Evolutionary conservation across 1,139 yeast species (phyloP), one percentile per base, ranked within the genome.

Genomic region (Hyphopichia pseudoburtonii): DNA sequence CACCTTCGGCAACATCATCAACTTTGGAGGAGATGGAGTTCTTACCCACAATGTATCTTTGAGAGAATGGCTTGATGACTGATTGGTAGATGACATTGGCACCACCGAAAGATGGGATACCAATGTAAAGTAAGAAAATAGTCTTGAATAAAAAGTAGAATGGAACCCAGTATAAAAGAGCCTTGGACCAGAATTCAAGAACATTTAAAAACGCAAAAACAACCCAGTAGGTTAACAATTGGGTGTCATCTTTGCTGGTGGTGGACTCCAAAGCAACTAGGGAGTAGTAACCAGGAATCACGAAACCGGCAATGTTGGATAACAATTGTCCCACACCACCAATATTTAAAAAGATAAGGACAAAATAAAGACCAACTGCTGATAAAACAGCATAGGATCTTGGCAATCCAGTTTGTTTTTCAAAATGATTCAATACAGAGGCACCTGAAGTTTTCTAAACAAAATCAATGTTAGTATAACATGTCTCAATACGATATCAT

Each of bases 81-180:
- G 67, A 61, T 39, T 60, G 54, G 75, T 87, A 92, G 40, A 94
- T 77, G 41, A 80, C 47, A 41, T 70, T 70, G 41, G 97, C 94
- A 56, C 98, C 98, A 44, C 88, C 85, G 57, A 85, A 82, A 50
- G 80, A 76, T 46, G 98, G 98, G 39, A 89, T 73, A 40, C 95
- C 90, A 57, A 90, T 80, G 74, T 87, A 94, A 46, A 90, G 72
- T 69, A 92, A 82, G 66, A 87, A 82, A 39, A 87, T 51, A 40
- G 97, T 87, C 79, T 92, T 92, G 75, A 92, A 77, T 57, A 92
- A 78, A 80, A 90, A 92, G 78, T 92, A 92, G 62, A 92, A 89
- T 55, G 99, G 98, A 51, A 92, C 66, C 95, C 96, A 86, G 75
- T 86, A 87, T 46, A 90, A 76, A 51, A 94, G 84, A 29, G 96